Percentiles rank a stretch among this genome's conserved stretches.
Conservation (phyloP, 2,329 filamentous ascomycete species). For the Verruconis gallopava region DNA sequence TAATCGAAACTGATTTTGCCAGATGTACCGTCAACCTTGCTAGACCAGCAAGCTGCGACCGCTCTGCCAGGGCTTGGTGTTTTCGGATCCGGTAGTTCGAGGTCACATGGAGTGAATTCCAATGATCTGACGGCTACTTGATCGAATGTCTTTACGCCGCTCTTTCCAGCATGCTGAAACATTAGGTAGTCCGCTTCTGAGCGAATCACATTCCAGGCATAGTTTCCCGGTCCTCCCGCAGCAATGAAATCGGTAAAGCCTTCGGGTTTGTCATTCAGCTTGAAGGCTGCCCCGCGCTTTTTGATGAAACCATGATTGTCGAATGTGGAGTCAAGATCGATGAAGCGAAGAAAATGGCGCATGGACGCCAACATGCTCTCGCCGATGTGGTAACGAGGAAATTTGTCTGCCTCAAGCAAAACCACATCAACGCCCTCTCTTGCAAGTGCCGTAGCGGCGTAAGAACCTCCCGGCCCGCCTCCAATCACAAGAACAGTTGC, state of each 20-base stretch:
- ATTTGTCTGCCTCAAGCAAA: slow-evolving; percentile 32
- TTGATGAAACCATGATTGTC: slow-evolving; percentile 12
- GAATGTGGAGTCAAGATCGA: slow-evolving; percentile 13
- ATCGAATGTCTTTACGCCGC: slow-evolving; percentile 15
- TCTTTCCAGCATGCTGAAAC: slow-evolving; percentile 18
- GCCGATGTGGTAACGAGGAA: slow-evolving; percentile 18
- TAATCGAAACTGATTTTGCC: slow-evolving; percentile 35
- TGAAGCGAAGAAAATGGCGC: slow-evolving; percentile 12
- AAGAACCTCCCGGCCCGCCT: slow-evolving; percentile 35
- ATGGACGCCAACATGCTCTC: slow-evolving; percentile 15
- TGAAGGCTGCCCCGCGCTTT: slow-evolving; percentile 13
- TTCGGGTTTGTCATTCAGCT: slow-evolving; percentile 9
- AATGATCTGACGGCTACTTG: slow-evolving; percentile 11
- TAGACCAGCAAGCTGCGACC: slow-evolving; percentile 12
- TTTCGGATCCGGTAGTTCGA: neutral
- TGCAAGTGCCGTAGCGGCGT: slow-evolving; percentile 29
- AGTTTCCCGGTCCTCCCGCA: slow-evolving; percentile 13
- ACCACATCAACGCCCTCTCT: slow-evolving; percentile 34
- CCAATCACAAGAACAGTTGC: slow-evolving; percentile 30
- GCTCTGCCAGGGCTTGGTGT: slow-evolving; percentile 6
- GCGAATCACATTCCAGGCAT: slow-evolving; percentile 20
- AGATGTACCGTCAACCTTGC: slow-evolving; percentile 13
- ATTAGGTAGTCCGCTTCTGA: slow-evolving; percentile 20
- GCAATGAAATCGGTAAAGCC: slow-evolving; percentile 18
- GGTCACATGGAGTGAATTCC: slow-evolving; percentile 9